Base-by-base conservation (phyloP, 768 basidiomycete species). In the Imleria badia region DNA sequence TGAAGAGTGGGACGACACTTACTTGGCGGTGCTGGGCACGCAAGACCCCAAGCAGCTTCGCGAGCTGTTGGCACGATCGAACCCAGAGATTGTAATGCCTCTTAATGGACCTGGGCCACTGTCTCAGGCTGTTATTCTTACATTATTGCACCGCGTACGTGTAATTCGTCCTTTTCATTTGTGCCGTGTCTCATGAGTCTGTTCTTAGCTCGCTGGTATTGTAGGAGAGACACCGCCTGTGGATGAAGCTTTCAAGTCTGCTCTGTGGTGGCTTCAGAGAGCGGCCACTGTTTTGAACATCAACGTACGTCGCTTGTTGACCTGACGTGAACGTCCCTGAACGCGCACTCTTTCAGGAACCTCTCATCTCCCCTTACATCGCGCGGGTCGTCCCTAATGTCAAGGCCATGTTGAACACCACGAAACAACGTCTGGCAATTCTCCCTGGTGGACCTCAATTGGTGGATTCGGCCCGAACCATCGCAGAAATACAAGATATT, bases 201-300 rank as follows among this genome's bases (percentile, higher is more conserved):
- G 40, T 51, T n/a, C 47, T 3, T 68, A 92, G 89, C 79, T 93
- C 31, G 83, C 90, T 54, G 79, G 82, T 29, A 80, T 87, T 54
- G 80, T 92, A 42, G 85, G 86, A 39, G 89, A 92, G 66, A 84
- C 81, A 3, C 80, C 87, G 7, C 88, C 91, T 11, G 78, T 80
- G 45, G 91, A 94, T 56, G 91, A 93, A 62, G 71, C 80, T 6
- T 92, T 91, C 80, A 91, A 91, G 72, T 82, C 81, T 14, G 82
- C 87, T 8, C 73, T 93, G 52, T 92, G 91, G 90, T 94, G 91
- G 91, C 73, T 94, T 60, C 89, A 92, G 66, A 85, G 91, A 51
- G 78, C 87, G 35, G 76, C 88, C 8, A 75, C 80, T 14, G 77
- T 85, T 31, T 79, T 93, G 59, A 87, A 87, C 65, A 85, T 89